Evolutionary conservation across 306 rosid genomes (phyloP), one percentile per base, ranked within the genome.

Genomic region (Cucumis melo): DNA sequence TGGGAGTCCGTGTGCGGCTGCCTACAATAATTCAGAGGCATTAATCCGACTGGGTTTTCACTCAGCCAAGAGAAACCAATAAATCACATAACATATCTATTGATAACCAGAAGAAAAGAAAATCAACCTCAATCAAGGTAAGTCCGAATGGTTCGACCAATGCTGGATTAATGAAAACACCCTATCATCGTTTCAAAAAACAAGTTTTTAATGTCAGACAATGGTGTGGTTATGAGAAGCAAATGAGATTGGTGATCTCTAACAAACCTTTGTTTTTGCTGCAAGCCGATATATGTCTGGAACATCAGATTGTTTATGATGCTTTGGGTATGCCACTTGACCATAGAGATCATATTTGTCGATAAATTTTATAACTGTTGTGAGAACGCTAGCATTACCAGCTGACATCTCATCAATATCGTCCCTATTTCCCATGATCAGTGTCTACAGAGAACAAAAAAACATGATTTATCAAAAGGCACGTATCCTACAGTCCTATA

Each of bases 151-250:
- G 98, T 75, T 92, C 96, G 75, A 92, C 98, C 54, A 92, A 78
- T 66, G 98, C 98, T 21, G 98, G 98, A 84, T 92, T 92, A 73
- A 92, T 91, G 87, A 92, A 92, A 79, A 92, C 96, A 74, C 98
- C 98, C 98, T 92, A 14, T 92, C 79, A 75, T 81, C 5, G 82
- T 56, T 77, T 58, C 60, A 46, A 39, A 76, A 1, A 53, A 72
- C 76, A 79, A 36, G 87, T 75, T 85, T 79, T 38, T 54, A 27
- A 63, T 38, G 71, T 38, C 67, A 38, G 39, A 16, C 27, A 17
- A n/a, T 20, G 10, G 38, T 75, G 54, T 62, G 14, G 27, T 21
- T 39, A 27, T 0, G 12, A 32, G 20, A 80, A 68, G 48, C 42
- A 42, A 24, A 71, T 59, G 42, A 78, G 39, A 73, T 27, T 7